Percentiles rank a stretch among this genome's conserved stretches.
These are phyloP conservation scores for Liquidambar formosana DNA, from an alignment of 164 flowering plant species.

Conservation along the genomic window DNA sequence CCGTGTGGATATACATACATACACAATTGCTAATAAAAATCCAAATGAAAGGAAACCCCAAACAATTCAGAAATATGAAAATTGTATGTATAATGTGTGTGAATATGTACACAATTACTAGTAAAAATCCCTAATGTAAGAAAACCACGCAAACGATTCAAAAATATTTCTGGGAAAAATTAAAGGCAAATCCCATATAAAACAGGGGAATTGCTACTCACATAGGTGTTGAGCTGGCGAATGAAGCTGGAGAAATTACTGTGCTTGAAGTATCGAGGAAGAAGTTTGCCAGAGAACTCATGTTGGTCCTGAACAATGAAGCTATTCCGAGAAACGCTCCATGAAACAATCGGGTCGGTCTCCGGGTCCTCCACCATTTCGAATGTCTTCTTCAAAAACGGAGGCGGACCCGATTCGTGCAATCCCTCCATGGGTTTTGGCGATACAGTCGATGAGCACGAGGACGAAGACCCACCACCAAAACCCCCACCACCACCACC, in stretches of 20 bases:
- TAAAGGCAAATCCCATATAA: no score
- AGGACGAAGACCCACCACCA: not conserved
- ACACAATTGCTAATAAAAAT: no score
- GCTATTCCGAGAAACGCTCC: conserved; percentile 47
- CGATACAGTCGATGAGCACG: conserved; percentile 6
- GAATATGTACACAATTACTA: no score
- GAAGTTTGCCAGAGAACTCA: conserved; percentile 43
- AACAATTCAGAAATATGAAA: no score
- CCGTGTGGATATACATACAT: no score
- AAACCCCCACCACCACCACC: not conserved
- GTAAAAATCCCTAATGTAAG: not conserved
- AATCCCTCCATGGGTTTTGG: conserved; percentile 54
- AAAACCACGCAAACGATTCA: no score
- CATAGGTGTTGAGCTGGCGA: conserved; percentile 81
- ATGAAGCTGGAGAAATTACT: conserved; percentile 77
- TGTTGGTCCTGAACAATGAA: conserved; percentile 70
- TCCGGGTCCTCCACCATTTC: conserved; percentile 72
- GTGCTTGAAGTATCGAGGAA: conserved; percentile 80
- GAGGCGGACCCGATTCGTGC: conserved; percentile 61
- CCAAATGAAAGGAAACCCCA: no score
- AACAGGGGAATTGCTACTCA: conserved; percentile 23
- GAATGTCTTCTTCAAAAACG: conserved; percentile 69
- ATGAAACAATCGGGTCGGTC: conserved; percentile 60
- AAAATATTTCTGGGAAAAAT: no score
- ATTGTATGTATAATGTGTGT: no score